Evolutionary conservation across 345 rosid species (phyloP).

Genomic region (Toxicodendron radicans): DNA sequence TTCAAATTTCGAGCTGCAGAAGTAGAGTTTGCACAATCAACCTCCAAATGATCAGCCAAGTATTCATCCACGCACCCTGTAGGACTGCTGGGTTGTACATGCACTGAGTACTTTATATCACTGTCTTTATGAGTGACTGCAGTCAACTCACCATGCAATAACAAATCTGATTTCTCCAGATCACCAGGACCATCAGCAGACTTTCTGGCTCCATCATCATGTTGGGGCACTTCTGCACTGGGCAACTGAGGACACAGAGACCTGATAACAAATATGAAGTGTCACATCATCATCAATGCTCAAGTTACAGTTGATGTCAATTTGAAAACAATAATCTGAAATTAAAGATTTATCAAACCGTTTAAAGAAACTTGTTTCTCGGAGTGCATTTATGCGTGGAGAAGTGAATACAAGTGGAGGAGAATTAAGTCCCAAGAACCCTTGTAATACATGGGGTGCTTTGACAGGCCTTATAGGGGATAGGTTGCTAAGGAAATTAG

Average conservation of each 20-base stretch:
- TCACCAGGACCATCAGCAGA: constrained; percentile 8
- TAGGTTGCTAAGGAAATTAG: constrained; percentile 36
- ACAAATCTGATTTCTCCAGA: constrained; percentile 19
- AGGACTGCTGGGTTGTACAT: constrained; percentile 36
- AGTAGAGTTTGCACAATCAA: constrained; percentile 35
- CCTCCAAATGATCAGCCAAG: constrained; percentile 40
- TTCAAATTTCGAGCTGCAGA: constrained; percentile 14
- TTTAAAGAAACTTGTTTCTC: constrained; percentile 25
- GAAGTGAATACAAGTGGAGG: constrained; percentile 53
- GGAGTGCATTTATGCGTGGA: constrained; percentile 30
- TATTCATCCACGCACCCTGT: constrained; percentile 40
- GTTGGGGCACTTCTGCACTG: constrained; percentile 16
- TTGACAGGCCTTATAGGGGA: constrained; percentile 41
- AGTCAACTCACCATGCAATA: constrained; percentile 10
- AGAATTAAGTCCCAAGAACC: constrained; percentile 39
- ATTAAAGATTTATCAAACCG: constrained; percentile 34
- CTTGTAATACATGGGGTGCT: constrained; percentile 28
- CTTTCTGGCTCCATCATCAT: constrained; percentile 20
- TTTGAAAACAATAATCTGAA: constrained; percentile 7
- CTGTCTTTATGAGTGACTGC: constrained; percentile 16
- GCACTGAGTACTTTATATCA: constrained; percentile 18
- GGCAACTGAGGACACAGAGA: constrained; percentile 22
- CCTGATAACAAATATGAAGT: constrained; percentile 30
- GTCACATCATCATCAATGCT: constrained; percentile 12
- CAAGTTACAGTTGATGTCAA: background rate